Base-by-base conservation (phyloP, 1,284 basidiomycete genomes). In the Naganishia sp. region DNA sequence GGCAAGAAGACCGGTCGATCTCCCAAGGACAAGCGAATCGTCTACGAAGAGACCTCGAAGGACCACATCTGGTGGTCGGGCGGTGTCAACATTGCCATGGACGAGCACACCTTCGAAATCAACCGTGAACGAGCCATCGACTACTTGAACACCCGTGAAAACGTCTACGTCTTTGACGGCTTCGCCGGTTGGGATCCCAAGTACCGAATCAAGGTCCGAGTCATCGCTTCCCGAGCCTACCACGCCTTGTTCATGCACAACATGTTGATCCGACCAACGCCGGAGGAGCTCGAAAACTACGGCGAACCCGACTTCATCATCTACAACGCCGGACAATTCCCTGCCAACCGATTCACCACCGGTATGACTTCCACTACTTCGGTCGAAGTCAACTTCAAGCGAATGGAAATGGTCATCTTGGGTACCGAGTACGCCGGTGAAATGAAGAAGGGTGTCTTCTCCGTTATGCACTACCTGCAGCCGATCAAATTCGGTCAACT, bases 371-470 rank as follows among this genome's bases (percentile, higher is more conserved):
- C 94, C 42, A 91, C 94, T 52, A 99, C 95, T 32, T 97, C 94
- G 23, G 95, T 99, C 66, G 96, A 98, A 84, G 92, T 99, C 85
- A 99, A 99, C 88, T 99, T 99, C 83, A 97, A 97, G 86, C 92
- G 96, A 67, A 97, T 94, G 90, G 96, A 99, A 83, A 99, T 99
- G 95, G 94, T 99, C 77, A 99, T 99, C 77, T 91, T 99, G 75
- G 95, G 96, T 70, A 98, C 96, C 65, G 95, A 99, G 81, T 99
- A 99, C 81, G 96, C 96, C 61, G 96, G 96, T 71, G 96, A 99
- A 84, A 99, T 99, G 96, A 99, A 99, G 85, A 99, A 99, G 88
- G 96, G 96, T 81, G 92, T 99, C 80, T 99, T 99, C 85, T 94
- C 91, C 62, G 94, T 99, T 76, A 99, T 99, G 96, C 96, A 99